Evolutionary conservation across 75 land plant genomes (phyloP), one percentile per base, ranked within the genome.

Genomic region (Sequoia sempervirens): DNA sequence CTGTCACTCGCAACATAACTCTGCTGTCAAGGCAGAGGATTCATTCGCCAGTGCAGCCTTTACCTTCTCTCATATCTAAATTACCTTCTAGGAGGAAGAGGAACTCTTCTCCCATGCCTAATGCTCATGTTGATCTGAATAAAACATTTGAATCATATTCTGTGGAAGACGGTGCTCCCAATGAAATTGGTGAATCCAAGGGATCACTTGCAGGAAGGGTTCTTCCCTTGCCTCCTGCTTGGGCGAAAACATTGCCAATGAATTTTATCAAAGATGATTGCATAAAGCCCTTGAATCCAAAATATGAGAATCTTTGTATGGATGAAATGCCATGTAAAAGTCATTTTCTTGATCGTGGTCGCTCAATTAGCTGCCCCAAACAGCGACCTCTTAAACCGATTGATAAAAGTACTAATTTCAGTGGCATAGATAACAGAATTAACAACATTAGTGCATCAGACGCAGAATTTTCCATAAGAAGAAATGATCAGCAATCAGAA

Each of bases 181-280:
- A n/a, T n/a, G 10, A 43, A 76, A 40, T 11, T 37, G 76, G 12
- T 23, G 43, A 78, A 78, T 20, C 28, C 50, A 26, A 43, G 80
- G 80, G 11, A 43, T 70, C 47, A 78, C 28, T 41, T 18, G 45
- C 80, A 23, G 47, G 28, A 40, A 78, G 47, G 47, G 30, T 41
- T 78, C 80, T 78, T 43, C 80, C 80, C 50, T 45, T 78, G 50
- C 80, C 47, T 78, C 80, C 80, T 78, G 50, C 50, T 78, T 26
- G 80, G 80, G 28, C 18, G 40, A 23, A 1, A 78, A 78, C 50
- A 20, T 23, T 78, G 47, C 30, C 30, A 8, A n/a, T 43, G 34
- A 45, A 18, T 75, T 75, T 15, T 37, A 75, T 75, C 45, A 75
- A 38, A 75, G 78, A 75, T 43, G 17, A 1, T 43, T 43, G 13